Percentiles rank a stretch among this genome's conserved stretches.
These are phyloP conservation scores for Phialocephala sp. DNA, from an alignment of 2,329 filamentous ascomycete species.

Conservation along the genomic window DNA sequence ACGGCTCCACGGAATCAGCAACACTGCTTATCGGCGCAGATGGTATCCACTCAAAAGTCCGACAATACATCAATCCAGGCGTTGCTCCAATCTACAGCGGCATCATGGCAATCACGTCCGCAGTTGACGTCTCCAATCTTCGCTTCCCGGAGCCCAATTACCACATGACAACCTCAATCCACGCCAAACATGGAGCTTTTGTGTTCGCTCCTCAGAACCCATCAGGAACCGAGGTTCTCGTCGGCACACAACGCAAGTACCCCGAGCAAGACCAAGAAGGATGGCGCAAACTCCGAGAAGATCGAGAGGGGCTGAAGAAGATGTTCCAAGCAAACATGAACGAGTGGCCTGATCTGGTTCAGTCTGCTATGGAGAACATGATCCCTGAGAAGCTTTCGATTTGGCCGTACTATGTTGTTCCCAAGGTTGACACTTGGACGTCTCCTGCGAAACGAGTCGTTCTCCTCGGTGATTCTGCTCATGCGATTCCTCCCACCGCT, in stretches of 20 bases:
- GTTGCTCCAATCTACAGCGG: slow-evolving; percentile 56
- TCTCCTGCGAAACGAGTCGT: slow-evolving; percentile 46
- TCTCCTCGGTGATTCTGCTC: slow-evolving; percentile 55
- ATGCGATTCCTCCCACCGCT: slow-evolving; percentile 54
- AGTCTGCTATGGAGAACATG: slow-evolving; percentile 45
- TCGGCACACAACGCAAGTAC: slow-evolving; percentile 51
- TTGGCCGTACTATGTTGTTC: slow-evolving; percentile 54
- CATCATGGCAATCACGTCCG: slow-evolving; percentile 47
- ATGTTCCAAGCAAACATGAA: slow-evolving; percentile 45
- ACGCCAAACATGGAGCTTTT: slow-evolving; percentile 49
- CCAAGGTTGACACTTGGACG: slow-evolving; percentile 49
- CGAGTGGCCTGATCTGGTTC: slow-evolving; percentile 47
- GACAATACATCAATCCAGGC: slow-evolving; percentile 56
- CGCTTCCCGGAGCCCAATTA: slow-evolving; percentile 26
- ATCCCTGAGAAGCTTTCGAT: slow-evolving; percentile 46
- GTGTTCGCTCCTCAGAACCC: slow-evolving; percentile 55
- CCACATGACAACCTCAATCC: slow-evolving; percentile 10
- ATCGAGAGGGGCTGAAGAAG: slow-evolving; percentile 47
- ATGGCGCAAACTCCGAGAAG: slow-evolving; percentile 49
- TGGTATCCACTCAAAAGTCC: slow-evolving; percentile 63
- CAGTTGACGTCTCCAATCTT: slow-evolving; percentile 34
- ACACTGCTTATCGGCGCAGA: slow-evolving; percentile 60
- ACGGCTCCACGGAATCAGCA: slow-evolving; percentile 50
- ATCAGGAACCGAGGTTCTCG: slow-evolving; percentile 55
- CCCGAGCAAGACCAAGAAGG: slow-evolving; percentile 47